Conservation (phyloP, 768 basidiomycete genomes). For the Suillus sp. region DNA sequence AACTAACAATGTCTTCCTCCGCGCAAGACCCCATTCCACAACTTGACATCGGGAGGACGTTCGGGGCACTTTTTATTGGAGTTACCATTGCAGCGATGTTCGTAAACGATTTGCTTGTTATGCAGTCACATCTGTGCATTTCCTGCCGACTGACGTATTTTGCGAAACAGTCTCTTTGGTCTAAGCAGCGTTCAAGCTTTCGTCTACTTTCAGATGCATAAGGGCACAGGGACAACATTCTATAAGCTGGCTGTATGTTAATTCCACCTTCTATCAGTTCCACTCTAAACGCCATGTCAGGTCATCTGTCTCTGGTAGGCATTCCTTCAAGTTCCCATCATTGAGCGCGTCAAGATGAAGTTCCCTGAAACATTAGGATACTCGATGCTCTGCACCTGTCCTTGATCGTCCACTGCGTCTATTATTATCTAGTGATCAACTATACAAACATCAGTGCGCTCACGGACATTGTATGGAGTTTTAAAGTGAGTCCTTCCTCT, state of each 20-base stretch:
- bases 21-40: background rate
- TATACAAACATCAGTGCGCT: conserved; percentile 34
- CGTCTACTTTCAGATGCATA: background rate
- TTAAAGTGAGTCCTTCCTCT: conserved; percentile 2
- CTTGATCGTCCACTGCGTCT: conserved; percentile 38
- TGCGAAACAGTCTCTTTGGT: conserved; percentile 3
- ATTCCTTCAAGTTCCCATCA: background rate
- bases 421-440: conserved; percentile 40
- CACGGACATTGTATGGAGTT: conserved; percentile 32
- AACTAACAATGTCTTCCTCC: conserved; percentile 1
- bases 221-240: background rate
- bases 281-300: background rate
- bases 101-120: background rate
- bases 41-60: background rate
- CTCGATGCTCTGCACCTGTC: conserved; percentile 39
- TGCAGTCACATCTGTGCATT: background rate
- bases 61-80: conserved; percentile 8
- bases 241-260: background rate
- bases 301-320: conserved; percentile 16
- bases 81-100: background rate
- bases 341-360: background rate
- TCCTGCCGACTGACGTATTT: background rate
- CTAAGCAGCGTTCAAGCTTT: background rate
- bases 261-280: no score
- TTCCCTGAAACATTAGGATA: conserved; percentile 27